Conservation (phyloP, 805 yeast species). For the Saccharomycopsis sp. region DNA sequence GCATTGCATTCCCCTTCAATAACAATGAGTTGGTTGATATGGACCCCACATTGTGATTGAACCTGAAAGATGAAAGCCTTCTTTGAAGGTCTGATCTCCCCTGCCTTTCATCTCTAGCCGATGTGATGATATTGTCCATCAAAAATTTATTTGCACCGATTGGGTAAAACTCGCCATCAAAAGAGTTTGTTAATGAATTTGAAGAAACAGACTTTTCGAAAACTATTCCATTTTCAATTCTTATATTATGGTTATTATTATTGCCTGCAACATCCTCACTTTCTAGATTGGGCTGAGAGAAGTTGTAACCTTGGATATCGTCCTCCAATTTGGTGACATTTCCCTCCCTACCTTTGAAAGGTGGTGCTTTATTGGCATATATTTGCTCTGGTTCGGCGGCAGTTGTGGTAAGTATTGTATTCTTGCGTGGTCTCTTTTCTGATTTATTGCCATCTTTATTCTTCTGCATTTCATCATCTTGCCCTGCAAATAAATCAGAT, state of each 20-base stretch:
- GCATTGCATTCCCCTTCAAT: neutral
- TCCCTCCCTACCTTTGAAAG: too few relatives aligned
- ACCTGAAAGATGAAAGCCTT: conserved; percentile 2
- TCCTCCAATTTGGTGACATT: neutral
- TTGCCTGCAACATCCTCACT: too few relatives aligned
- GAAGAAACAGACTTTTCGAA: conserved; percentile 12
- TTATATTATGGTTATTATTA: neutral
- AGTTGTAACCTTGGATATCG: conserved; percentile 2
- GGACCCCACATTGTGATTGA: neutral
- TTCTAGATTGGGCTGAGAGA: conserved; percentile 1
- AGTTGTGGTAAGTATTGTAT: conserved; percentile 15
- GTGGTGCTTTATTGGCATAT: too few relatives aligned
- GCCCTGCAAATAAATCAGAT: too few relatives aligned
- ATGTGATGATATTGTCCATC: neutral
- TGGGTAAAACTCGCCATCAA: conserved; percentile 1
- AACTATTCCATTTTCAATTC: conserved; percentile 1
- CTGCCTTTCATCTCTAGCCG: conserved; percentile 6
- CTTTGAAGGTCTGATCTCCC: neutral
- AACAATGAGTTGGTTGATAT: too few relatives aligned
- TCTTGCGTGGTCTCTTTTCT: conserved; percentile 10
- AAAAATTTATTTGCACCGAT: neutral
- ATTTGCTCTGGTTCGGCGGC: neutral
- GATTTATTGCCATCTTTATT: too few relatives aligned
- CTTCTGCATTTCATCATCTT: too few relatives aligned
- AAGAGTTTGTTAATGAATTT: conserved; percentile 1